A percentile compares a stretch with the other conserved stretches of the same genome.
These are phyloP conservation scores for Viridothelium virens DNA, from an alignment of 495 filamentous ascomycete genomes.

Conservation along the genomic window DNA sequence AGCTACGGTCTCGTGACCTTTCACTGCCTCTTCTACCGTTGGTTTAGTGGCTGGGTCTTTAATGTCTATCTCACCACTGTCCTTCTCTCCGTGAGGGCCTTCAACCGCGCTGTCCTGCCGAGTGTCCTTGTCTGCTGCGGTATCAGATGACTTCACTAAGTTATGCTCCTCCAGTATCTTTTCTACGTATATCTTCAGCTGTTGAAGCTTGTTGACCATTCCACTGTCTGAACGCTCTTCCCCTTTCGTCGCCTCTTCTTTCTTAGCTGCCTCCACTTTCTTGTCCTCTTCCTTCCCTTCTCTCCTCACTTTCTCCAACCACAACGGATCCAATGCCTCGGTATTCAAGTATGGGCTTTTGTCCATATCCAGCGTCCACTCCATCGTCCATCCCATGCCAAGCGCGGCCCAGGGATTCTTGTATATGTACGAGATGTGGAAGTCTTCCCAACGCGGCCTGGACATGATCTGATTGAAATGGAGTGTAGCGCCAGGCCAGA, in stretches of 20 bases:
- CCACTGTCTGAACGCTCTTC: neutral
- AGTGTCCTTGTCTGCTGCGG: neutral
- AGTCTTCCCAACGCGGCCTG: conserved; percentile 33
- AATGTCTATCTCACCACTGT: neutral
- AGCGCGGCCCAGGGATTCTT: conserved; percentile 34
- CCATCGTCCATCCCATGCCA: conserved; percentile 30
- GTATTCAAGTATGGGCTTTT: conserved; percentile 31
- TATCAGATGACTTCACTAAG: neutral
- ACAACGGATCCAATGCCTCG: conserved; percentile 34
- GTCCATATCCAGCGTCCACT: conserved; percentile 24
- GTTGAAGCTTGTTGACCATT: neutral
- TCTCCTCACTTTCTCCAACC: conserved; percentile 15
- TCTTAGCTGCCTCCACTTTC: neutral
- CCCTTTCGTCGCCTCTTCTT: neutral
- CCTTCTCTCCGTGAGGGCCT: neutral
- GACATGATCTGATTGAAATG: conserved; percentile 31
- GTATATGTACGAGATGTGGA: conserved; percentile 31
- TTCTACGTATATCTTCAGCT: neutral
- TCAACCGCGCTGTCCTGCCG: neutral
- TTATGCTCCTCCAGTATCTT: neutral
- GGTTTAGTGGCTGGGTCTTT: neutral
- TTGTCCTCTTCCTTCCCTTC: neutral
- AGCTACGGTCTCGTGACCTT: neutral
- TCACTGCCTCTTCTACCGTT: neutral
- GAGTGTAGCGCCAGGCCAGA: conserved; percentile 32